These are phyloP conservation scores for Hortaea sp. DNA, from an alignment of 2,329 filamentous ascomycete species.

Conservation along the genomic window DNA sequence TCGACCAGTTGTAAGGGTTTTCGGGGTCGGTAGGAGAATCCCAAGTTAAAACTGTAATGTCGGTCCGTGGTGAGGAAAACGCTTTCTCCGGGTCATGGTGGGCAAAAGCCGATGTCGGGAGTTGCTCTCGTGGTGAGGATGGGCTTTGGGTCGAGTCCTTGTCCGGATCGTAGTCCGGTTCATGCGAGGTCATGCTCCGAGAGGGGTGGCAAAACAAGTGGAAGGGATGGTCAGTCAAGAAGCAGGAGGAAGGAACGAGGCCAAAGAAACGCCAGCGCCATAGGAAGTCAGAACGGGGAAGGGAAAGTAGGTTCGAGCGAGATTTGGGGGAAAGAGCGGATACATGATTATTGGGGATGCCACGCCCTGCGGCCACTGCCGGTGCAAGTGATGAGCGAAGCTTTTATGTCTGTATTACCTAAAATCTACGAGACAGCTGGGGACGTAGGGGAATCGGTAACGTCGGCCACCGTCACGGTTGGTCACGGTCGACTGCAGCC, in stretches of 20 bases:
- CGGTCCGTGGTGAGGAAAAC: constrained; percentile 1
- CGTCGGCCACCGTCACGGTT: no score
- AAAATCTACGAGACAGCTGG: not conserved
- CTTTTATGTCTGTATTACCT: not conserved
- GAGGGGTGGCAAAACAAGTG: not conserved
- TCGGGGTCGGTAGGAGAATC: constrained; percentile 38
- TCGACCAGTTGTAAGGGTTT: constrained; percentile 27
- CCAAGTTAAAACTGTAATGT: constrained; percentile 34
- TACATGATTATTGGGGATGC: no score
- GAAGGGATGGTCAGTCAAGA: not conserved
- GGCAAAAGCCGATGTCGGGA: not conserved
- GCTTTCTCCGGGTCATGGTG: constrained; percentile 6
- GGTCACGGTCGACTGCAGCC: no score
- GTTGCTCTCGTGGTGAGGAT: constrained; percentile 4
- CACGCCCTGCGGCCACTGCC: no score
- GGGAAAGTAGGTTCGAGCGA: no score
- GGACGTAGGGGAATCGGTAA: no score
- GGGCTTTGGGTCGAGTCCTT: not conserved
- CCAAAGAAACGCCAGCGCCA: not conserved
- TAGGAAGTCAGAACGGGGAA: not conserved
- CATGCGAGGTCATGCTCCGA: not conserved
- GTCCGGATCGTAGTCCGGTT: not conserved
- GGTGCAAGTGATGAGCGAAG: not conserved
- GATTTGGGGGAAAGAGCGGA: no score
- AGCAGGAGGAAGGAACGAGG: not conserved